These are phyloP conservation scores for Verbascum thapsus DNA, from an alignment of 257 asterid species.

Conservation along the genomic window DNA sequence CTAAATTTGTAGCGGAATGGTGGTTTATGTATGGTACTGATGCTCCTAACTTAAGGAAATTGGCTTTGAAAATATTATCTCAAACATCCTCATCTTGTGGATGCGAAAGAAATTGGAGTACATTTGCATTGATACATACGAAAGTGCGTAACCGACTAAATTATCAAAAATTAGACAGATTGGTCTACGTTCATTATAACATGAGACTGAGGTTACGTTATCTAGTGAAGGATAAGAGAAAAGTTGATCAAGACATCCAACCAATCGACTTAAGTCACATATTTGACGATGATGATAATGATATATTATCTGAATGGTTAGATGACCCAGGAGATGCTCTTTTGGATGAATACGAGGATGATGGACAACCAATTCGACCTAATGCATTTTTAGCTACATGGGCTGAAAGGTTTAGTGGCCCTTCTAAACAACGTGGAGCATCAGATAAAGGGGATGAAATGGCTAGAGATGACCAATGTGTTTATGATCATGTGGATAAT, in stretches of 20 bases:
- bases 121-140: not conserved
- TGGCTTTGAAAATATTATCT: not conserved
- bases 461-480: no score
- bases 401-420: not conserved
- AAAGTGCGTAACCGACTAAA: not conserved
- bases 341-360: not conserved
- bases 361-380: not conserved
- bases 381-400: not conserved
- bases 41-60: not conserved
- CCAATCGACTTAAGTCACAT: slow-evolving; percentile 1
- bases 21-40: not conserved
- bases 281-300: not conserved
- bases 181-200: slow-evolving; percentile 14
- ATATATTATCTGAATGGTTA: not conserved
- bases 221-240: not conserved
- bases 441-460: not conserved
- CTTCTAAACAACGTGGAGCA: not conserved
- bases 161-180: not conserved
- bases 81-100: slow-evolving; percentile 2
- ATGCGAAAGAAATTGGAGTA: slow-evolving; percentile 8
- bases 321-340: not conserved
- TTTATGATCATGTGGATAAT: no score
- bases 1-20: not conserved
- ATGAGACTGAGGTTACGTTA: not conserved
- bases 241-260: not conserved